These are phyloP conservation scores for Neonectria punicea DNA, from an alignment of 2,329 filamentous ascomycete species.

Conservation along the genomic window DNA sequence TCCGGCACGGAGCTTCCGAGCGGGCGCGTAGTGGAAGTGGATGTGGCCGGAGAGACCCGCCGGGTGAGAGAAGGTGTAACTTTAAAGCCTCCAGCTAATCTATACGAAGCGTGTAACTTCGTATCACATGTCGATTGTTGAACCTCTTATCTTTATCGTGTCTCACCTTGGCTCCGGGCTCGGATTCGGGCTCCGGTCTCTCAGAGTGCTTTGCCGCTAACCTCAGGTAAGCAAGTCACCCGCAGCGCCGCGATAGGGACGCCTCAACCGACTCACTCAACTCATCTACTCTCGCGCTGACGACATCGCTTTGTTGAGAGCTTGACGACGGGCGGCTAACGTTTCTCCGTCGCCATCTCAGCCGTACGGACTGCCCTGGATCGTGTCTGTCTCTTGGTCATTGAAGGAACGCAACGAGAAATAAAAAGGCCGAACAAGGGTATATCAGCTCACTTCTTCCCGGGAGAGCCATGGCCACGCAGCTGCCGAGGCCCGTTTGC, in stretches of 20 bases:
- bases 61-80: not conserved
- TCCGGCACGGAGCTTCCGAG: slow-evolving; percentile 10
- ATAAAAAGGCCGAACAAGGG: not conserved
- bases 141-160: not conserved
- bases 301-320: slow-evolving; percentile 8
- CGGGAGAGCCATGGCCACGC: slow-evolving; percentile 11
- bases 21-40: not conserved
- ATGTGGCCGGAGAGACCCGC: slow-evolving; percentile 1
- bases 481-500: slow-evolving; percentile 20
- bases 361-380: not conserved
- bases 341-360: not conserved
- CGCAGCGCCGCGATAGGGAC: slow-evolving; percentile 2
- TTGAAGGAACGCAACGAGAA: not conserved
- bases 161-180: not conserved
- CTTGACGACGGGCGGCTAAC: not conserved
- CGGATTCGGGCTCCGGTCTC: not conserved
- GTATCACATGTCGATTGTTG: not conserved
- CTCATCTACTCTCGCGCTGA: not conserved
- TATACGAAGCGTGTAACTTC: not conserved
- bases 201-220: slow-evolving; percentile 8
- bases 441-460: not conserved
- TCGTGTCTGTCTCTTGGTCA: not conserved
- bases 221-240: slow-evolving; percentile 17
- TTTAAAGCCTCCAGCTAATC: not conserved
- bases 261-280: slow-evolving; percentile 1